A percentile compares a stretch with the other conserved stretches of the same genome.
phyloP scores from a whole-genome alignment of 345 rosid genomes.

The Brassica rapa region DNA sequence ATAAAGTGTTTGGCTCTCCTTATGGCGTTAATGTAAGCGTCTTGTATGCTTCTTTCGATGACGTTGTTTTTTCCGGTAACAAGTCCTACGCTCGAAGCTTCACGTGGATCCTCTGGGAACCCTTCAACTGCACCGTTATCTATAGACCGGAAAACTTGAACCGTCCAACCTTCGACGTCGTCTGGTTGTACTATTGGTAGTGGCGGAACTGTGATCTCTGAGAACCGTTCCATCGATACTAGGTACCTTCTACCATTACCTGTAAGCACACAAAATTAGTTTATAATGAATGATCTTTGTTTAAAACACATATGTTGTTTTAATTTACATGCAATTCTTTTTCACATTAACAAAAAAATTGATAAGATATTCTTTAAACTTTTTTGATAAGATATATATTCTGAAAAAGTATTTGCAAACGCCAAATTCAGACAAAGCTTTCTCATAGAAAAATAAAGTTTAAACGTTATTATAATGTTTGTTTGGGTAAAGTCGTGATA shows the following conservation, averaged over 20 bases:
- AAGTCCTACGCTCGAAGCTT: slow-evolving; percentile 53
- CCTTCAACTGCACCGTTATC: slow-evolving; percentile 54
- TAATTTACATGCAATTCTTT: not conserved
- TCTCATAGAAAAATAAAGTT: not conserved
- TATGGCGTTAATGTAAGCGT: slow-evolving; percentile 75
- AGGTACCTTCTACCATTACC: slow-evolving; percentile 41
- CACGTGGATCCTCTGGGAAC: slow-evolving; percentile 45
- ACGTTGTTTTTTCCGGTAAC: slow-evolving; percentile 54
- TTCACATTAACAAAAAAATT: not conserved
- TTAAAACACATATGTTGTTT: not conserved
- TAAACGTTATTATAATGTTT: not conserved
- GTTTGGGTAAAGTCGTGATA: not conserved
- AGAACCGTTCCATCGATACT: slow-evolving; percentile 36
- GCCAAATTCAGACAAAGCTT: not conserved
- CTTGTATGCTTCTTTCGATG: slow-evolving; percentile 79
- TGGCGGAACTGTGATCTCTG: slow-evolving; percentile 38
- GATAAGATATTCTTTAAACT: not conserved
- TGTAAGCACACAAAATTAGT: not conserved
- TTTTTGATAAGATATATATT: not conserved
- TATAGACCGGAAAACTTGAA: slow-evolving; percentile 72
- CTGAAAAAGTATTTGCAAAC: not conserved
- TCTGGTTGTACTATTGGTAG: slow-evolving; percentile 13
- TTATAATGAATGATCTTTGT: not conserved
- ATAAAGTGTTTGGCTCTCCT: slow-evolving; percentile 77
- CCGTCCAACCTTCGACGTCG: slow-evolving; percentile 56